Conservation (phyloP, 1,284 basidiomycete species). For the Cutaneotrichosporon spelunceum region DNA sequence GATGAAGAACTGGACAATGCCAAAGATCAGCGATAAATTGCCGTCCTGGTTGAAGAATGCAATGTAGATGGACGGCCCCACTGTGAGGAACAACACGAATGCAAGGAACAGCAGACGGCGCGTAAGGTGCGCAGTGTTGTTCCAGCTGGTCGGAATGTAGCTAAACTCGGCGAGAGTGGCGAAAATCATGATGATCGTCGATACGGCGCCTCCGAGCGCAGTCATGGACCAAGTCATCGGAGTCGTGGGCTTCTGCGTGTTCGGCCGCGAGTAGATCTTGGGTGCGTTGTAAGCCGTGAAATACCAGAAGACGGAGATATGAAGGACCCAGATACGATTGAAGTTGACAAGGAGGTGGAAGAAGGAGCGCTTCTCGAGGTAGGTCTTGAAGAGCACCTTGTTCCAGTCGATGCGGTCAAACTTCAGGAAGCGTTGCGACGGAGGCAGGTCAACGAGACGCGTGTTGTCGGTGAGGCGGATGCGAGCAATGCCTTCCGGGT, state of each 20-base stretch:
- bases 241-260: conserved; percentile 29
- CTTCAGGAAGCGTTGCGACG: conserved; percentile 87
- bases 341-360: conserved; percentile 94
- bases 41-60: conserved; percentile 68
- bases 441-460: conserved; percentile 81
- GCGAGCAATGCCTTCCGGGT: conserved; percentile 94
- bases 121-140: conserved; percentile 89
- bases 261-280: conserved; percentile 68
- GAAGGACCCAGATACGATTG: conserved; percentile 95
- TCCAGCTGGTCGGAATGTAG: conserved; percentile 95
- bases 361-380: conserved; percentile 90
- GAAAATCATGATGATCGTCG: conserved; percentile 86
- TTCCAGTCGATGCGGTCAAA: conserved; percentile 94
- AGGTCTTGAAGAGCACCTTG: conserved; percentile 93
- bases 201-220: conserved; percentile 84
- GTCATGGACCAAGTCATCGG: conserved; percentile 77
- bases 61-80: conserved; percentile 87
- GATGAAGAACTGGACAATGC: conserved; percentile 88
- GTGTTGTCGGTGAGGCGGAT: conserved; percentile 89
- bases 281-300: conserved; percentile 94
- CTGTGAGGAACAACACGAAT: conserved; percentile 77
- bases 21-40: conserved; percentile 71
- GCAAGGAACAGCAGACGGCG: conserved; percentile 79
- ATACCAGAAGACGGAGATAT: conserved; percentile 87
- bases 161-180: conserved; percentile 90